phyloP scores from a whole-genome alignment of 306 rosid species.

The Castanea sativa region DNA sequence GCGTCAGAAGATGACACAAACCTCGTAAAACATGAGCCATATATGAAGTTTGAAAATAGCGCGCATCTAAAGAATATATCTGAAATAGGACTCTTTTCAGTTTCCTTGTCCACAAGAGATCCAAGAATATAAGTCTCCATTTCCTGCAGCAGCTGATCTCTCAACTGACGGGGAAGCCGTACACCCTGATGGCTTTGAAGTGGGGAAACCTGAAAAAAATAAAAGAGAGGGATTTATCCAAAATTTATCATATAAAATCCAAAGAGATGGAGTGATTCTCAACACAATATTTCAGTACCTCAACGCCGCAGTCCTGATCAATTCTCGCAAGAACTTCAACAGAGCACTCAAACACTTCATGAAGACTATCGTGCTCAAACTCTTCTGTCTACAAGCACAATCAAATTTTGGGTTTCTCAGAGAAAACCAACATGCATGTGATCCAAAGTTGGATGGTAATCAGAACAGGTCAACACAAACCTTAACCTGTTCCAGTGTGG shows the following conservation, averaged over 20 bases:
- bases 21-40: slow-evolving; percentile 58
- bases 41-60: slow-evolving; percentile 63
- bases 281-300: slow-evolving; percentile 50
- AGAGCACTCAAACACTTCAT: slow-evolving; percentile 68
- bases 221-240: neutral
- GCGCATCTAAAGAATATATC: slow-evolving; percentile 66
- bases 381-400: slow-evolving; percentile 57
- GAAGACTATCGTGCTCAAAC: slow-evolving; percentile 42
- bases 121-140: slow-evolving; percentile 67
- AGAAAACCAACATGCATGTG: neutral
- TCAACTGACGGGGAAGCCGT: slow-evolving; percentile 61
- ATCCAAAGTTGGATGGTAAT: slow-evolving; percentile 12
- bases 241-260: slow-evolving; percentile 5
- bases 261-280: slow-evolving; percentile 17
- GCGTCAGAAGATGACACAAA: slow-evolving; percentile 26
- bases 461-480: slow-evolving; percentile 30
- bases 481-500: slow-evolving; percentile 46
- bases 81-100: slow-evolving; percentile 41
- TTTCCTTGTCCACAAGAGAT: slow-evolving; percentile 51
- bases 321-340: slow-evolving; percentile 65
- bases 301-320: slow-evolving; percentile 41
- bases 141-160: slow-evolving; percentile 68
- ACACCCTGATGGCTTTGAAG: slow-evolving; percentile 37
- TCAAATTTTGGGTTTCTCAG: slow-evolving; percentile 22
- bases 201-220: slow-evolving; percentile 47